A percentile compares a stretch with the other conserved stretches of the same genome.
phyloP scores from a whole-genome alignment of 2,329 filamentous ascomycete species.

The Colletotrichum orchidophilum region DNA sequence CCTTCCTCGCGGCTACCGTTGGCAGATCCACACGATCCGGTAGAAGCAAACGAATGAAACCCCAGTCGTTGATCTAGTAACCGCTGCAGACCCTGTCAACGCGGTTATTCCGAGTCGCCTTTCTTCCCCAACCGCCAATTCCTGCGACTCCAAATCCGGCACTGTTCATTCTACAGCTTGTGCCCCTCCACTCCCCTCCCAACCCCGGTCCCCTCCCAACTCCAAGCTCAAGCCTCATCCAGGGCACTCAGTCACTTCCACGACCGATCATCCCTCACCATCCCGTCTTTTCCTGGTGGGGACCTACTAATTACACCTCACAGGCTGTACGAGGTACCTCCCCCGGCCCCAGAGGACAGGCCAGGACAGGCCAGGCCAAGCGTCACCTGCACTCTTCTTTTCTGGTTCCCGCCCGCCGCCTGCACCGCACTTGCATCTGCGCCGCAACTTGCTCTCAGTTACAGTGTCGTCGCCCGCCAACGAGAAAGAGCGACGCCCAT shows the following conservation, averaged over 20 bases:
- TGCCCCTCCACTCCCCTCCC: constrained; percentile 39
- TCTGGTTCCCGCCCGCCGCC: constrained; percentile 12
- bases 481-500: constrained; percentile 21
- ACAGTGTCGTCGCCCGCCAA: constrained; percentile 25
- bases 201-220: not conserved
- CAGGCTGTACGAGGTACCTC: not conserved
- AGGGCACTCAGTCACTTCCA: not conserved
- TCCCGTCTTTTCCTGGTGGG: constrained; percentile 46
- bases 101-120: constrained; percentile 33
- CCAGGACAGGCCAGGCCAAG: constrained; percentile 17
- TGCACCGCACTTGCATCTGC: constrained; percentile 18
- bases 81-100: constrained; percentile 43
- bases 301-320: constrained; percentile 36
- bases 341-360: constrained; percentile 3
- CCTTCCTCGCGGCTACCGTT: constrained; percentile 33
- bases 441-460: constrained; percentile 15
- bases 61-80: constrained; percentile 44
- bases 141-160: constrained; percentile 41
- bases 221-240: constrained; percentile 1
- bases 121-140: constrained; percentile 33
- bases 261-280: constrained; percentile 14
- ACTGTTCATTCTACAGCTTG: constrained; percentile 50
- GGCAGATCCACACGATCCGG: constrained; percentile 35
- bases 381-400: constrained; percentile 41
- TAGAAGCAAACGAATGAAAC: constrained; percentile 50